Evolutionary conservation across 2,329 filamentous ascomycete species (phyloP).

Genomic region (Scedosporium dehoogii): DNA sequence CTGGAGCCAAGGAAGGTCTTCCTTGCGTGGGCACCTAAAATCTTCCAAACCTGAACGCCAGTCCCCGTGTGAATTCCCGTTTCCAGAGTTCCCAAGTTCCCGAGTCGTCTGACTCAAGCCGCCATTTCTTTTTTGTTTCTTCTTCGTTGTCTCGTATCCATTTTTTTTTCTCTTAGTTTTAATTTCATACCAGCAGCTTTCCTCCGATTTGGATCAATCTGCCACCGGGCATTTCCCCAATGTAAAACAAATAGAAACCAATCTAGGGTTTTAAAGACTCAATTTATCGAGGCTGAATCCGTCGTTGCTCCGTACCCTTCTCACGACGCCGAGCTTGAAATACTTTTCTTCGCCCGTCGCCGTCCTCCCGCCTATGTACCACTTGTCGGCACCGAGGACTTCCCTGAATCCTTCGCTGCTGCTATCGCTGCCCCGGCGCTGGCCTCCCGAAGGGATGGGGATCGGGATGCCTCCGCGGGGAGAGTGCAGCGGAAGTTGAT

Average conservation of each 20-base stretch:
- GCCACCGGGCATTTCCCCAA: not conserved
- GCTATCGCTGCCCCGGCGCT: slow-evolving; percentile 62
- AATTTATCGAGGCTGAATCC: slow-evolving; percentile 64
- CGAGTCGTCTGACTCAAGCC: not conserved
- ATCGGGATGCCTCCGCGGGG: slow-evolving; percentile 27
- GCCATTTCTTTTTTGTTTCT: not conserved
- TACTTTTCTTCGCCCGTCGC: slow-evolving; percentile 70
- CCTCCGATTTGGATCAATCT: not conserved
- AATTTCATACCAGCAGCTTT: not conserved
- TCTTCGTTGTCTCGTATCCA: not conserved
- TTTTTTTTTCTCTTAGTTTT: not conserved
- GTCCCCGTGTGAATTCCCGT: not conserved
- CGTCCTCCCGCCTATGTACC: slow-evolving; percentile 72
- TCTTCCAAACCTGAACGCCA: slow-evolving; percentile 1
- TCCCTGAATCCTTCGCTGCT: slow-evolving; percentile 68
- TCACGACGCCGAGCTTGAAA: slow-evolving; percentile 70
- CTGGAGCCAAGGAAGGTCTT: not conserved
- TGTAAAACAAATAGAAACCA: not conserved
- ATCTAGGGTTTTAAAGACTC: slow-evolving; percentile 47
- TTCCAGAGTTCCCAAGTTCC: not conserved
- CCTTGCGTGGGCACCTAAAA: not conserved
- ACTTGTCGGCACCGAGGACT: slow-evolving; percentile 62
- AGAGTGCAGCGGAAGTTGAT: slow-evolving; percentile 19
- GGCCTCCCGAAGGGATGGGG: slow-evolving; percentile 17
- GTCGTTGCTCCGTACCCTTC: slow-evolving; percentile 63